These are phyloP conservation scores for Orbilia quercus DNA, from an alignment of 2,329 filamentous ascomycete genomes.

Conservation along the genomic window DNA sequence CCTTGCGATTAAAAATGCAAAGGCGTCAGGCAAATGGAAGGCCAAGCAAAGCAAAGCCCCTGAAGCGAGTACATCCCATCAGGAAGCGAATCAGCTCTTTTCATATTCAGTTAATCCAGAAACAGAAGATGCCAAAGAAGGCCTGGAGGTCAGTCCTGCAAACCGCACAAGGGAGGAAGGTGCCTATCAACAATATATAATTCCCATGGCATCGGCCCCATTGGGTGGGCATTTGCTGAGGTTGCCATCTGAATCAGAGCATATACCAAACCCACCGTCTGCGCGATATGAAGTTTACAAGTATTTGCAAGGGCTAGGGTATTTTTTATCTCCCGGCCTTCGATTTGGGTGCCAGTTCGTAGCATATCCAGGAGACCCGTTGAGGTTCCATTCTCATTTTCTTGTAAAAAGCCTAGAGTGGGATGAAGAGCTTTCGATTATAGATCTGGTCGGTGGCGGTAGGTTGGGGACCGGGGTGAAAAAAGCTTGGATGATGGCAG, in stretches of 20 bases:
- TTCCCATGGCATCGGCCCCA: constrained; percentile 63
- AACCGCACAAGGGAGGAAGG: constrained; percentile 65
- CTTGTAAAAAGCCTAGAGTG: constrained; percentile 84
- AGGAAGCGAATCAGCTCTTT: constrained; percentile 21
- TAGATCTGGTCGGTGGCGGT: constrained; percentile 87
- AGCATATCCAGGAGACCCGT: constrained; percentile 92
- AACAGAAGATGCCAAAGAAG: constrained; percentile 29
- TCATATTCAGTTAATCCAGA: constrained; percentile 15
- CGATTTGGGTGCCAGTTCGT: constrained; percentile 95
- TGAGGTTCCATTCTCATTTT: constrained; percentile 96
- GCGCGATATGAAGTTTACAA: constrained; percentile 77
- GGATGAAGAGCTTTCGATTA: constrained; percentile 84
- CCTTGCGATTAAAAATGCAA: constrained; percentile 43
- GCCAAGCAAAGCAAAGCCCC: constrained; percentile 6
- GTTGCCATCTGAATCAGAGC: constrained; percentile 57
- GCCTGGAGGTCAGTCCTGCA: constrained; percentile 58
- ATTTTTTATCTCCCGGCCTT: constrained; percentile 89
- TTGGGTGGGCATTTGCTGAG: constrained; percentile 64
- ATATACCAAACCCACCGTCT: constrained; percentile 62
- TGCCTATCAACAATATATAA: constrained; percentile 64
- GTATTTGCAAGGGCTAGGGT: constrained; percentile 80
- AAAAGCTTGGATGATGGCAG: constrained; percentile 90
- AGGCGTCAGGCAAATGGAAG: constrained; percentile 52
- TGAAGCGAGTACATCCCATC: not conserved
- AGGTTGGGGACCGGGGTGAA: constrained; percentile 93